Evolutionary conservation across 2,329 filamentous ascomycete species (phyloP).

Genomic region (Monilinia fructicola): DNA sequence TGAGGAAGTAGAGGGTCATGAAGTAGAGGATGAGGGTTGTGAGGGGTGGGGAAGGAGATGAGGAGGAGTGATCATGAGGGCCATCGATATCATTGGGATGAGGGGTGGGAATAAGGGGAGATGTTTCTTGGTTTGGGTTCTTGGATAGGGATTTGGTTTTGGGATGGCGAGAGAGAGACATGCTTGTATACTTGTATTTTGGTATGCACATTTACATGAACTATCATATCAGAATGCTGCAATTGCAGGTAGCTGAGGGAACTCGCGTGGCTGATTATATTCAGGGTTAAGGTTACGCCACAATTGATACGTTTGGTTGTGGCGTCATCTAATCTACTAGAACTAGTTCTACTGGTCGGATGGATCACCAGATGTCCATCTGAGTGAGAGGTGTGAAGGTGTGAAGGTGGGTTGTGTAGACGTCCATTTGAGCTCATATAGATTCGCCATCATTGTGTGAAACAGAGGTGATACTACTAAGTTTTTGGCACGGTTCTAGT

Average conservation of each 20-base stretch:
- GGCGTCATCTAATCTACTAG: too few species aligned
- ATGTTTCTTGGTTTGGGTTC: not conserved
- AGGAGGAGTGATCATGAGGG: too few species aligned
- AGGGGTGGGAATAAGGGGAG: constrained; percentile 1
- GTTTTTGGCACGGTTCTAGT: too few species aligned
- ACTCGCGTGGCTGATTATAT: not conserved
- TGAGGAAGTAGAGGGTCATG: constrained; percentile 39
- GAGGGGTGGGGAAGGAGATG: not conserved
- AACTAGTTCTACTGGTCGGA: too few species aligned
- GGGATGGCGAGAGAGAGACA: not conserved
- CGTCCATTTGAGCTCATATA: too few species aligned
- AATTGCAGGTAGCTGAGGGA: not conserved
- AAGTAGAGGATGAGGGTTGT: constrained; percentile 33
- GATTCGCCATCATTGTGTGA: too few species aligned
- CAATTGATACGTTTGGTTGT: not conserved
- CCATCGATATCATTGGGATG: not conserved
- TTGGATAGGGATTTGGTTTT: not conserved
- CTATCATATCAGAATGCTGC: not conserved
- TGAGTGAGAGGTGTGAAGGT: too few species aligned
- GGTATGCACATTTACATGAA: too few species aligned
- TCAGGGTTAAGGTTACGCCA: not conserved
- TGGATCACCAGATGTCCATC: too few species aligned
- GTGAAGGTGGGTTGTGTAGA: too few species aligned
- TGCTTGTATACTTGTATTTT: not conserved
- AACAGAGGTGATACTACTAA: too few species aligned